Evolutionary conservation across 2,329 filamentous ascomycete species (phyloP), one percentile per base, ranked within the genome.

Genomic region (Aspergillus sp.): DNA sequence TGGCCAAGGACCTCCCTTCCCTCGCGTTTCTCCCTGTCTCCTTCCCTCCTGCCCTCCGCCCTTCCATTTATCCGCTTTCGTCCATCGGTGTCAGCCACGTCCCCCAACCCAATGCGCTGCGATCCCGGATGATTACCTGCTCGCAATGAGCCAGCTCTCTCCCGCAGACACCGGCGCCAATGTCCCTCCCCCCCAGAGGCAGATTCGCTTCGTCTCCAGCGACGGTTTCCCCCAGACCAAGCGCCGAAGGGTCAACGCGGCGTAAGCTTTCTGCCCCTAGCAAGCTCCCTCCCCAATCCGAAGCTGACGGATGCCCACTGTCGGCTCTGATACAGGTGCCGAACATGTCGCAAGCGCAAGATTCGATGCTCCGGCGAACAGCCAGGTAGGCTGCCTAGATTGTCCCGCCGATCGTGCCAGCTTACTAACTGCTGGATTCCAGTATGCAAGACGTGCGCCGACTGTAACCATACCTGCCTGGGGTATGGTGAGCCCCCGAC

Each of bases 201-300:
- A 66, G 49, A 83, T 85, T 45, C 80, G 82, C 47, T 89, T 88
- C 57, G 82, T 89, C 47, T 82, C 85, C 43, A 86, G 80, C 50
- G 81, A 86, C 61, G 82, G 83, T 41, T 80, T 84, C 44, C 83
- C 83, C 30, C 82, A 83, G 40, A 80, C 80, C 15, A 89, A 88
- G 61, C 71, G 82, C 48, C 73, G 83, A 53, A 72, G 83, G 48
- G 83, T 89, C 51, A 85, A 80, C 61, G 80, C 82, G 50, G 83
- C 83, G 75, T 83, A 69, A 60, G 78, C 27, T 12, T 30, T 13
- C 22, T 29, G 30, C 22, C 19, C 26, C 19, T 25, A 29, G 19
- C 12, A 29, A 8, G 33, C 45, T 35, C 27, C 36, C 34, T 35
- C 41, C 35, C 37, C 38, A 33, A 26, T 41, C 34, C 35, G 43